Percentiles rank a stretch among this genome's conserved stretches.
phyloP scores from a whole-genome alignment of 1,284 basidiomycete species.

The Exsudoporus floridanus region DNA sequence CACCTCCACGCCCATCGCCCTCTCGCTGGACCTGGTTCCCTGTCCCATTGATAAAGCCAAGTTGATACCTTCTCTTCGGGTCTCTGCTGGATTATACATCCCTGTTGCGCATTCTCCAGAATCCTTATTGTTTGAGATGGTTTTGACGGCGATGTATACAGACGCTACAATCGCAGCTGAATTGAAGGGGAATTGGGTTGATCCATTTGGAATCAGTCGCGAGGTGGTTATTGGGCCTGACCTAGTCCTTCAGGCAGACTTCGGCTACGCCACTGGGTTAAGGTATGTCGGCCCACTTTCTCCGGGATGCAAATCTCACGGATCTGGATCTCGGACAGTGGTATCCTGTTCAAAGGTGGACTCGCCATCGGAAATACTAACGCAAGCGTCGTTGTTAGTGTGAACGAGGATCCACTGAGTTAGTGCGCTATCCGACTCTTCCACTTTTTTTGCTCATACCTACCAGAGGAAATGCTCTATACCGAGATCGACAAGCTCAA shows the following conservation, averaged over 20 bases:
- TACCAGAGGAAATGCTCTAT: slow-evolving; percentile 9
- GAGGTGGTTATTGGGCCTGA: slow-evolving; percentile 2
- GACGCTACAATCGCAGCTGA: neutral
- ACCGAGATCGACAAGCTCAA: slow-evolving; percentile 10
- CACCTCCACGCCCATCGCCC: neutral
- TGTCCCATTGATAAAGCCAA: slow-evolving; percentile 1
- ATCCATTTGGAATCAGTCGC: slow-evolving; percentile 7
- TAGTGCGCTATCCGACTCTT: neutral
- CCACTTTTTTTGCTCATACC: neutral
- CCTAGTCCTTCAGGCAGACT: neutral
- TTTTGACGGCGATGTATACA: slow-evolving; percentile 1
- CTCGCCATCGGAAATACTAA: neutral
- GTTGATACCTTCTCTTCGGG: slow-evolving; percentile 3
- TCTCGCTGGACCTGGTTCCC: slow-evolving; percentile 5
- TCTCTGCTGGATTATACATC: slow-evolving; percentile 6
- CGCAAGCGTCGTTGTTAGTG: neutral
- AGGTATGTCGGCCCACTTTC: neutral
- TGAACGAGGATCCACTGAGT: slow-evolving; percentile 9
- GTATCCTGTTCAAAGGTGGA: slow-evolving; percentile 6
- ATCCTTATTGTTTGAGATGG: slow-evolving; percentile 6
- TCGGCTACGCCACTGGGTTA: slow-evolving; percentile 6
- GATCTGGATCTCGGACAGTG: neutral
- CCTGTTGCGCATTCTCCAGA: slow-evolving; percentile 1
- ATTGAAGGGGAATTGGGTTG: slow-evolving; percentile 4
- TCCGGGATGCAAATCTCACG: neutral